Evolutionary conservation across 2,329 filamentous ascomycete genomes (phyloP), one percentile per base, ranked within the genome.

Genomic region (Fusarium euwallaceae): DNA sequence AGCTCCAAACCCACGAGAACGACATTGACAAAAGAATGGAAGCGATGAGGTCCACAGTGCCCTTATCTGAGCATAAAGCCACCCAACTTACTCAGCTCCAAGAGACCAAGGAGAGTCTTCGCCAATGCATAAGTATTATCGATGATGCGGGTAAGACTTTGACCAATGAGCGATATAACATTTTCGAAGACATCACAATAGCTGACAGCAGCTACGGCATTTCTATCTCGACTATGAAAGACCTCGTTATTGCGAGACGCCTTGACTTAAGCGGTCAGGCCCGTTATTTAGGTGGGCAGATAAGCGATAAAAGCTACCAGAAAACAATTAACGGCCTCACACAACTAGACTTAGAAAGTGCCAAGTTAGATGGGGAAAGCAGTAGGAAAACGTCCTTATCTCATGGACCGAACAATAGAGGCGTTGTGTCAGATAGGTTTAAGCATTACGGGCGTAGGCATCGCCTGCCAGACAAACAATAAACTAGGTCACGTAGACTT

Each of bases 141-240:
- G 68, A 71, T 29, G 66, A 74, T 53, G 74, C 75, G 7, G 58
- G 69, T n/a, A 61, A 76, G 24, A 59, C 48, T 36, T 59, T 77
- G 39, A 58, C 61, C 8, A 62, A 63, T 4, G 72, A 78, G 12
- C 76, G 77, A 4, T 58, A 61, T n/a, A 79, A 79, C 56, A 6
- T 78, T 29, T 79, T 78, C 29, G 78, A 79, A 61, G 77, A 79
- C 24, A 71, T 76, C n/a, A 76, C 72, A 2, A 64, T 79, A 64
- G 41, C 66, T 16, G 74, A 76, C 2, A 78, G 71, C 41, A 72
- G 68, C 32, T 78, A 79, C 37, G 74, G 70, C 37, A 70, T 79
- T 61, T 67, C 73, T 6, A 72, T 79, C 43, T 79, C 75, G 9
- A 79, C 76, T 27, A 66, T 79, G 1, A 76, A 75, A 22, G 76